Evolutionary conservation across 2,329 filamentous ascomycete species (phyloP).

Genomic region (Penicillium sp.): DNA sequence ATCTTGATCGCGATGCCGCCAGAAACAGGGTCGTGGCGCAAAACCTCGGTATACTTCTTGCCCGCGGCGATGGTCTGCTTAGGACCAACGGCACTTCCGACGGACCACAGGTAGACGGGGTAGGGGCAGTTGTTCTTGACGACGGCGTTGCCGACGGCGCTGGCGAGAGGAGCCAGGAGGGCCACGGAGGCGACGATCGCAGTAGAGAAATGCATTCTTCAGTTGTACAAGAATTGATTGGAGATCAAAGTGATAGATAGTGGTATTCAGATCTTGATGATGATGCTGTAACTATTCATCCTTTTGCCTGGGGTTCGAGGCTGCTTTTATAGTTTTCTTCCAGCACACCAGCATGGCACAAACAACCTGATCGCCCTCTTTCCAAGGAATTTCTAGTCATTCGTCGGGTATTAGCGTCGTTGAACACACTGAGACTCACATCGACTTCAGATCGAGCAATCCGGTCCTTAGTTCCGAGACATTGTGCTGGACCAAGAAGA

Average conservation of each 20-base stretch:
- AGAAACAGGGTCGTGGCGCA: slow-evolving; percentile 36
- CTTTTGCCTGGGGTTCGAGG: background rate
- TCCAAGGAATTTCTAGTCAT: background rate
- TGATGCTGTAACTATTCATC: too few relatives aligned
- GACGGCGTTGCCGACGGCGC: slow-evolving; percentile 38
- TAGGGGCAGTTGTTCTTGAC: slow-evolving; percentile 41
- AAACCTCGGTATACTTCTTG: slow-evolving; percentile 34
- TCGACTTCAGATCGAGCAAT: background rate
- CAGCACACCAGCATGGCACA: background rate
- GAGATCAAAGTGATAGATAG: background rate
- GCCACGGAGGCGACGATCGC: slow-evolving; percentile 30
- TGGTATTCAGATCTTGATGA: background rate
- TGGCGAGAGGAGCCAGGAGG: slow-evolving; percentile 32
- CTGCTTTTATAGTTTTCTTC: background rate
- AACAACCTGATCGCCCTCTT: background rate
- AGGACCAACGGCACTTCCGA: slow-evolving; percentile 34
- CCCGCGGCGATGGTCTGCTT: slow-evolving; percentile 33
- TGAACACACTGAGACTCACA: background rate
- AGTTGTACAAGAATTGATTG: background rate
- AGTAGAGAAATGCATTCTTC: slow-evolving; percentile 34
- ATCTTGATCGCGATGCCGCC: slow-evolving; percentile 48
- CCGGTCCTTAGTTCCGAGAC: background rate
- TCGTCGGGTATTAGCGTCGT: background rate
- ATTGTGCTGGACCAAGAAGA: background rate
- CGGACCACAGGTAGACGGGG: slow-evolving; percentile 30